Evolutionary conservation across 2,329 filamentous ascomycete species (phyloP).

Genomic region (Pseudogymnoascus sp.): DNA sequence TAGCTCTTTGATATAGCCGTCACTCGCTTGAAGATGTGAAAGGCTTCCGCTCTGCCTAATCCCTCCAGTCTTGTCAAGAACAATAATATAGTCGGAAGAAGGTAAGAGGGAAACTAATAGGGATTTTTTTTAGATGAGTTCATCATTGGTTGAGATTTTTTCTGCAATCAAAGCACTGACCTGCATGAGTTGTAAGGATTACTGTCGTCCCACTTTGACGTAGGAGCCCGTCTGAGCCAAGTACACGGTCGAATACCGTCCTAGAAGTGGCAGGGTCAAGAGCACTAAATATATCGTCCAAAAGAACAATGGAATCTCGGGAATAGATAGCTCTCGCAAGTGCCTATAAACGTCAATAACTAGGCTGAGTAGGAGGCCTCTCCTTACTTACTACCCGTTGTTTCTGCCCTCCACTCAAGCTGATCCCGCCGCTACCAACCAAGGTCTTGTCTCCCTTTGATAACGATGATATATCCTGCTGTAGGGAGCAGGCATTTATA

Average conservation of each 20-base stretch:
- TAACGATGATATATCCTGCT: constrained; percentile 16
- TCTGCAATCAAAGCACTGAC: not conserved
- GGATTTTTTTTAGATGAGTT: not conserved
- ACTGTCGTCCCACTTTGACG: constrained; percentile 27
- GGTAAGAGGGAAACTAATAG: not conserved
- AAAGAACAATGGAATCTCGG: constrained; percentile 15
- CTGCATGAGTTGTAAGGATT: constrained; percentile 31
- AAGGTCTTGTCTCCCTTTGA: constrained; percentile 20
- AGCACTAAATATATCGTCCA: constrained; percentile 23
- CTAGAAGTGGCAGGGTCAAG: constrained; percentile 19
- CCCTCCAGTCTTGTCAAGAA: not conserved
- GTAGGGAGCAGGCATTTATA: constrained; percentile 29
- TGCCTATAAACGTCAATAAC: constrained; percentile 14
- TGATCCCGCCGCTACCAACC: constrained; percentile 26
- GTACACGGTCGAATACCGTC: constrained; percentile 14
- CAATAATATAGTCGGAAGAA: not conserved
- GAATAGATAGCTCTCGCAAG: constrained; percentile 21
- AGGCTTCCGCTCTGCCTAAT: not conserved
- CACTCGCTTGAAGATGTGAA: not conserved
- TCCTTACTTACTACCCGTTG: constrained; percentile 14
- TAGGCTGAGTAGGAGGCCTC: not conserved
- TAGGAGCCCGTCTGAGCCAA: constrained; percentile 15
- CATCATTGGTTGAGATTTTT: not conserved
- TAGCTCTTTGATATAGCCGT: not conserved
- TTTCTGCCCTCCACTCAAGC: constrained; percentile 25